Evolutionary conservation across 768 basidiomycete genomes (phyloP).

Genomic region (Lanmaoa rubissima): DNA sequence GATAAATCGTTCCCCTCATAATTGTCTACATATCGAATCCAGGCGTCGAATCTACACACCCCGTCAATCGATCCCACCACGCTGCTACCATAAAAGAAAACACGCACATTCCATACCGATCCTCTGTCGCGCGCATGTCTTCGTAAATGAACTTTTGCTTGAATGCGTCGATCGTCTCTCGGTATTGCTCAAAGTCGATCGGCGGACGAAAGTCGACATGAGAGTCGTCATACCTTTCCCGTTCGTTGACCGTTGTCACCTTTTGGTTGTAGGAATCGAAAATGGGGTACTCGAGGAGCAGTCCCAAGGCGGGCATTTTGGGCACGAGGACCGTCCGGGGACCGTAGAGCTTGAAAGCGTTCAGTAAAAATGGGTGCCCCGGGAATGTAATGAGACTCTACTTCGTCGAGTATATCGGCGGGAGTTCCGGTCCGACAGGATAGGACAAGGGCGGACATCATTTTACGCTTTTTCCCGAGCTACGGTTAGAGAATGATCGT

Average conservation of each 20-base stretch:
- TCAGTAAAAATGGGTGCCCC: neutral
- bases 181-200: constrained; percentile 69
- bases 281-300: constrained; percentile 85
- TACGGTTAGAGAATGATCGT: constrained; percentile 8
- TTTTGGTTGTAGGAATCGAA: constrained; percentile 75
- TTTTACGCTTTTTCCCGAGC: constrained; percentile 73
- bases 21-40: constrained; percentile 72
- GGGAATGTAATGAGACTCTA: constrained; percentile 22
- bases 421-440: constrained; percentile 76
- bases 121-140: constrained; percentile 83
- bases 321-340: constrained; percentile 79
- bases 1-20: constrained; percentile 77
- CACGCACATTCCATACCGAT: constrained; percentile 71
- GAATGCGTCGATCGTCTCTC: constrained; percentile 72
- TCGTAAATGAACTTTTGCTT: constrained; percentile 85
- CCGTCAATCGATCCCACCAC: neutral
- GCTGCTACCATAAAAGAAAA: neutral
- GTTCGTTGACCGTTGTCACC: constrained; percentile 42
- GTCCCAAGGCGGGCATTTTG: constrained; percentile 93
- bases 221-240: constrained; percentile 44
- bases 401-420: constrained; percentile 70
- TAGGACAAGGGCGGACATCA: constrained; percentile 88
- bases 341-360: constrained; percentile 62
- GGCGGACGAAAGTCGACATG: constrained; percentile 65
- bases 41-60: constrained; percentile 69